Evolutionary conservation across 1,284 basidiomycete species (phyloP), one percentile per base, ranked within the genome.

Genomic region (Puccinia brachypodii): DNA sequence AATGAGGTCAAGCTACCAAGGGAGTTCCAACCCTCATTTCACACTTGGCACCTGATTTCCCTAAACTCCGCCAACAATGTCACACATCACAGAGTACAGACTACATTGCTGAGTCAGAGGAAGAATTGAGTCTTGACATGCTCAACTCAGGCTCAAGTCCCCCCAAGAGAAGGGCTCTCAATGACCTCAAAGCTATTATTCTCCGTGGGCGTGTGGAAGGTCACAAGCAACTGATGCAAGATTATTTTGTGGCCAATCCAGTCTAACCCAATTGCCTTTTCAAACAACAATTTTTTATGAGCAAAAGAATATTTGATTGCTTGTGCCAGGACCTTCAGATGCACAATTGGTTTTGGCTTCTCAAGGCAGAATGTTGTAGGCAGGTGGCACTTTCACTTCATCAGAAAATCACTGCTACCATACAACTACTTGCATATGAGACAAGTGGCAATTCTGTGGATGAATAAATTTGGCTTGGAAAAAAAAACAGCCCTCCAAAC

Each of bases 351-450:
- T 50, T 50, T 50, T 50, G 47, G 47, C 11, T 11, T 11, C 22
- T 50, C 11, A 50, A 50, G 22, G 47, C 47, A 50, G 38, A 71
- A 16, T 71, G 33, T 36, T 71, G 68, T 42, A 25, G 38, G 8
- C 68, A 71, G 50, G 3, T 50, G 25, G 71, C 42, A 7, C 25
- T 73, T 2, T 50, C 71, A 53, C 3, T 44, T 28, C n/a, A 50
- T 73, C 71, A 73, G 47, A 73, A 53, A 33, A 73, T 62, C 28
- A 62, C 58, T 9, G 19, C 58, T n/a, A 9, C 25, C 9, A n/a
- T 62, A 9, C 58, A 62, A 31, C 58, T 14, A 31, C 28, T 62
- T 11, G 58, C 25, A 25, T 62, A 62, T 62, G 58, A 25, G 13
- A n/a, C 28, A 9, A 31, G 22, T 31, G 19, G 13, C 9, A 25